Evolutionary conservation across 768 basidiomycete species (phyloP).

Genomic region (Hericium coralloides): DNA sequence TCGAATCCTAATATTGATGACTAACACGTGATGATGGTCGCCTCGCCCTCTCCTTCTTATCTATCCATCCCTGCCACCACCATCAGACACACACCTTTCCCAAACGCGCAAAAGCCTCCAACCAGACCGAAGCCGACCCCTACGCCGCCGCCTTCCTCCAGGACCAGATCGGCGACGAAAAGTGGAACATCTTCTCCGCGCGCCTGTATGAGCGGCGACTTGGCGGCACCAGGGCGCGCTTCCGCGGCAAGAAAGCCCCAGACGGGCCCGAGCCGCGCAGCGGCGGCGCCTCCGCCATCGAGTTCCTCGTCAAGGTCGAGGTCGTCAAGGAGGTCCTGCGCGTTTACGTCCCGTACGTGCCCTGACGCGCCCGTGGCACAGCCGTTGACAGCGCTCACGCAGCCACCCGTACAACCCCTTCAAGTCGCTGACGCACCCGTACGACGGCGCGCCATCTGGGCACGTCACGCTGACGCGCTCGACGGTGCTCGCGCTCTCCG

Average conservation of each 20-base stretch:
- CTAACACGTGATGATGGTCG: neutral
- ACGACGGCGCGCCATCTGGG: constrained; percentile 29
- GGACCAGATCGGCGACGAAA: constrained; percentile 33
- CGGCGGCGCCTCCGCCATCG: constrained; percentile 32
- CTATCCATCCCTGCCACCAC: neutral
- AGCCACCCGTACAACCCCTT: constrained; percentile 47
- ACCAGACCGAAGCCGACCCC: constrained; percentile 24
- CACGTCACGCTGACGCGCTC: constrained; percentile 38
- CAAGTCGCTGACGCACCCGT: constrained; percentile 37
- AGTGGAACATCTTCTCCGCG: constrained; percentile 38
- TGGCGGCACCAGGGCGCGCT: constrained; percentile 29
- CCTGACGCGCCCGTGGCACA: neutral
- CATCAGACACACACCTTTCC: constrained; percentile 15
- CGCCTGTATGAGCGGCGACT: constrained; percentile 38
- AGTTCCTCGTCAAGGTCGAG: constrained; percentile 45
- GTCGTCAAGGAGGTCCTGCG: constrained; percentile 41
- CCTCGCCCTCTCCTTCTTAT: neutral
- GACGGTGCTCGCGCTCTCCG: constrained; percentile 37
- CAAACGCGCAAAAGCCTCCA: constrained; percentile 13
- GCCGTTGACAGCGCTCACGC: constrained; percentile 4
- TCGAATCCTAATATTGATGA: neutral
- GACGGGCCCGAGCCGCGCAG: constrained; percentile 17
- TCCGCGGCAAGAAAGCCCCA: constrained; percentile 16
- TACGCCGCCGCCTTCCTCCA: constrained; percentile 36
- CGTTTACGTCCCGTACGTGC: constrained; percentile 39